Conservation (phyloP, 1,284 basidiomycete species). For the Bothia castanella region DNA sequence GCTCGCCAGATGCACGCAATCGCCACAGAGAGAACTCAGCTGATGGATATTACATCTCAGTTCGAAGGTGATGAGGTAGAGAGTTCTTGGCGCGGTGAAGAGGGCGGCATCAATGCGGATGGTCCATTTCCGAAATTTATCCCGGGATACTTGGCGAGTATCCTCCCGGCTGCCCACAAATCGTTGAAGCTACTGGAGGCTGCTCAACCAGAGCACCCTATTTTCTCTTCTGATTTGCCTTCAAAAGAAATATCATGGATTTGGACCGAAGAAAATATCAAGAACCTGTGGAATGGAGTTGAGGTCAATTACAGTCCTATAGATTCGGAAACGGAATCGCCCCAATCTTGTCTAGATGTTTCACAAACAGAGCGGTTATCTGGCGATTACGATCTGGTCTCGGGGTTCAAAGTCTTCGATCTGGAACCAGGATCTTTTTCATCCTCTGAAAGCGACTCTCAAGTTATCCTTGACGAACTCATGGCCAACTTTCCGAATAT, state of each 20-base stretch:
- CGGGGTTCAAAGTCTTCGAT: slow-evolving; percentile 58
- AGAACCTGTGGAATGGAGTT: slow-evolving; percentile 37
- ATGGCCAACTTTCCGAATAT: slow-evolving; percentile 51
- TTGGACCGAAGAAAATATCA: slow-evolving; percentile 56
- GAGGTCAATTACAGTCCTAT: not conserved
- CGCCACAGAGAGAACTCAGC: slow-evolving; percentile 17
- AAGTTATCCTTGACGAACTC: slow-evolving; percentile 42
- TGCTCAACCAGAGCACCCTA: slow-evolving; percentile 57
- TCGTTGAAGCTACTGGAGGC: slow-evolving; percentile 60
- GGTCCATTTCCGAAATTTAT: slow-evolving; percentile 60
- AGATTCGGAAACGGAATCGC: not conserved
- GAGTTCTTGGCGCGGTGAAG: slow-evolving; percentile 39
- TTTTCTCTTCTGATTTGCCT: slow-evolving; percentile 37
- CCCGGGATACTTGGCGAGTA: slow-evolving; percentile 42
- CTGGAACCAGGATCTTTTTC: slow-evolving; percentile 54
- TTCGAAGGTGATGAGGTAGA: slow-evolving; percentile 36
- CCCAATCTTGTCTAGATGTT: not conserved
- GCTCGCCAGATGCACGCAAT: slow-evolving; percentile 28
- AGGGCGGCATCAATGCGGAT: slow-evolving; percentile 35
- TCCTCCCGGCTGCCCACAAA: slow-evolving; percentile 58
- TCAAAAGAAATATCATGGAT: slow-evolving; percentile 54
- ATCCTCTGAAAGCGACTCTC: slow-evolving; percentile 29
- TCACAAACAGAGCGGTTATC: not conserved
- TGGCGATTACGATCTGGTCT: slow-evolving; percentile 35
- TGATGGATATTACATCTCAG: slow-evolving; percentile 27